phyloP scores from a whole-genome alignment of 371 early-diverging fungal genomes.

The Mortierella sp. region DNA sequence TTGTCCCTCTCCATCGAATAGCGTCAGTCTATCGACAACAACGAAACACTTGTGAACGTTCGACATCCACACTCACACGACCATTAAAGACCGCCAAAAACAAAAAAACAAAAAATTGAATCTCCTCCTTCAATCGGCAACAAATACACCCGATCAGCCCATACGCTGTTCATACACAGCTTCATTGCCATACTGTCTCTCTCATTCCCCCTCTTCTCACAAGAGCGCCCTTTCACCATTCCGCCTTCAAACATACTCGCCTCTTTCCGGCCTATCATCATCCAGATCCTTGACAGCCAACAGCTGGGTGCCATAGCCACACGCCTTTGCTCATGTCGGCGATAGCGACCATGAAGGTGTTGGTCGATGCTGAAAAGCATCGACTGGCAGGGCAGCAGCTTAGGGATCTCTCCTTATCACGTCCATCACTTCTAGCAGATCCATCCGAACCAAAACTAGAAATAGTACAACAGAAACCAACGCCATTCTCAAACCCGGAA shows the following conservation, averaged over 20 bases:
- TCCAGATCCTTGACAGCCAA: slow-evolving; percentile 5
- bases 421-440: neutral
- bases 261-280: neutral
- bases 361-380: slow-evolving; percentile 14
- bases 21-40: no score
- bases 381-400: neutral
- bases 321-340: slow-evolving; percentile 22
- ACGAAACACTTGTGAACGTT: no score
- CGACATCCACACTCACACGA: no score
- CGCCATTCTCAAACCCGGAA: neutral
- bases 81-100: no score
- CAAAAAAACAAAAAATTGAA: no score
- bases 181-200: no score
- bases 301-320: slow-evolving; percentile 24
- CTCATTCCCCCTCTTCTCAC: no score
- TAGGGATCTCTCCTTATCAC: neutral
- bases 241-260: slow-evolving; percentile 10
- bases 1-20: no score
- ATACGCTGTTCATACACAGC: no score
- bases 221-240: slow-evolving; percentile 14
- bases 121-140: neutral
- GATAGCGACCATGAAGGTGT: slow-evolving; percentile 23
- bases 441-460: no score
- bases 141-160: neutral
- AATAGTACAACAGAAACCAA: no score